Percentiles rank a stretch among this genome's conserved stretches.
Conservation (phyloP, 2,329 filamentous ascomycete genomes). For the Graphilbum fragrans region DNA sequence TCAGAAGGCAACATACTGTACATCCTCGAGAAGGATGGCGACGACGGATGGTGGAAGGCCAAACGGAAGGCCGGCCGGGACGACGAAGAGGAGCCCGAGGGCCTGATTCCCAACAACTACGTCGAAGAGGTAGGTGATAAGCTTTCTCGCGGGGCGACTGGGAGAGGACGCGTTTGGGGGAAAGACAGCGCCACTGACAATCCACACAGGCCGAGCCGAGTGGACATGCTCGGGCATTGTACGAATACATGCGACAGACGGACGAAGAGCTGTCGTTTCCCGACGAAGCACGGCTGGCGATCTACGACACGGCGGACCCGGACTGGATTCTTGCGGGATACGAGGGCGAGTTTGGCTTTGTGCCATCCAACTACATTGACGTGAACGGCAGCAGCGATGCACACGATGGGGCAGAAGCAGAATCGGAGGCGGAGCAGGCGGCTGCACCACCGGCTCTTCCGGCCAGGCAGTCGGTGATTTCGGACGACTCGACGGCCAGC, state of each 20-base stretch:
- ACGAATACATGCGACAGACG: conserved; percentile 92
- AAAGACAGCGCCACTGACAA: too few species aligned
- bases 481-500: conserved; percentile 23
- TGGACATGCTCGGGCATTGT: conserved; percentile 73
- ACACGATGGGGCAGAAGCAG: conserved; percentile 17
- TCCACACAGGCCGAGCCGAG: conserved; percentile 40
- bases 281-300: conserved; percentile 70
- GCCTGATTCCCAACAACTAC: conserved; percentile 89
- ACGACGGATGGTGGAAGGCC: conserved; percentile 87
- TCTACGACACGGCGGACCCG: conserved; percentile 84
- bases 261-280: conserved; percentile 95
- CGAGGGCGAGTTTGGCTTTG: conserved; percentile 83
- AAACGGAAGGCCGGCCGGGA: conserved; percentile 79
- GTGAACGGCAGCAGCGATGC: conserved; percentile 19
- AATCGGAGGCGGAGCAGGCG: conserved; percentile 28
- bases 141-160: background rate
- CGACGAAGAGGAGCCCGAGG: conserved; percentile 83
- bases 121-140: conserved; percentile 64
- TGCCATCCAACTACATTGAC: conserved; percentile 92
- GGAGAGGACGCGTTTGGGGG: background rate
- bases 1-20: conserved; percentile 13
- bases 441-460: conserved; percentile 30
- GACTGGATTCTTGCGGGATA: conserved; percentile 93
- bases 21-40: conserved; percentile 44
- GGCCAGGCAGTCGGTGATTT: conserved; percentile 23